phyloP scores from a whole-genome alignment of 345 rosid species.

The Citrus hindsii region DNA sequence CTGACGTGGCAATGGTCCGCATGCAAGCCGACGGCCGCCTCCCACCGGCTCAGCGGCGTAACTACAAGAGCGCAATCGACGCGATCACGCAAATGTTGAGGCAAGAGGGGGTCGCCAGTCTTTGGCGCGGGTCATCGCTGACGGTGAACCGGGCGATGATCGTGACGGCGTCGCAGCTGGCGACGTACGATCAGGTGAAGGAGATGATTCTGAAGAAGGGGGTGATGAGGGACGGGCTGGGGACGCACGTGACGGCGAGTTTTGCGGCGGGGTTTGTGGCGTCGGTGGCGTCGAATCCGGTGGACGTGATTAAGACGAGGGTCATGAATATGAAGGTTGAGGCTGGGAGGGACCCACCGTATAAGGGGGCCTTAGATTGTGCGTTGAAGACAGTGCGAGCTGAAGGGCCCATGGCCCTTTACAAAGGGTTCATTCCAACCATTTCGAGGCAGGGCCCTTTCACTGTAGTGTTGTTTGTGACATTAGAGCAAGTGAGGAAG shows the following conservation, averaged over 20 bases:
- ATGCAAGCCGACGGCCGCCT: slow-evolving; percentile 88
- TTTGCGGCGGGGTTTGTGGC: slow-evolving; percentile 78
- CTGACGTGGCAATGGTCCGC: slow-evolving; percentile 83
- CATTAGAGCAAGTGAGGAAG: slow-evolving; percentile 71
- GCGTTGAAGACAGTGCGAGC: slow-evolving; percentile 59
- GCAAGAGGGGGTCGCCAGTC: slow-evolving; percentile 62
- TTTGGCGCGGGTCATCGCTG: slow-evolving; percentile 74
- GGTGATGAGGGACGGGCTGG: slow-evolving; percentile 53
- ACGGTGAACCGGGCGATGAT: slow-evolving; percentile 84
- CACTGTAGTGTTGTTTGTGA: slow-evolving; percentile 74
- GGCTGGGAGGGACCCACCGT: slow-evolving; percentile 42
- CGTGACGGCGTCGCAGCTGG: slow-evolving; percentile 72
- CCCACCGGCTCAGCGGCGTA: slow-evolving; percentile 57
- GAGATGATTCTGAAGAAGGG: slow-evolving; percentile 48
- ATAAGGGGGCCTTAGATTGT: slow-evolving; percentile 64
- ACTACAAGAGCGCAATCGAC: slow-evolving; percentile 61
- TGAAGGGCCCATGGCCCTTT: slow-evolving; percentile 66
- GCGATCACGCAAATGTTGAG: slow-evolving; percentile 58
- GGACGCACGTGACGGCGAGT: slow-evolving; percentile 75
- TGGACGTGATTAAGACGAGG: slow-evolving; percentile 81
- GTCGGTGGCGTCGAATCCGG: slow-evolving; percentile 74
- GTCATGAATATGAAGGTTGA: slow-evolving; percentile 85
- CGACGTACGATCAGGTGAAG: slow-evolving; percentile 73
- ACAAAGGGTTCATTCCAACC: slow-evolving; percentile 75
- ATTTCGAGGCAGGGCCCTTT: slow-evolving; percentile 82